Conservation (phyloP, 2,329 filamentous ascomycete genomes). For the Dothideomycetes sp. region DNA sequence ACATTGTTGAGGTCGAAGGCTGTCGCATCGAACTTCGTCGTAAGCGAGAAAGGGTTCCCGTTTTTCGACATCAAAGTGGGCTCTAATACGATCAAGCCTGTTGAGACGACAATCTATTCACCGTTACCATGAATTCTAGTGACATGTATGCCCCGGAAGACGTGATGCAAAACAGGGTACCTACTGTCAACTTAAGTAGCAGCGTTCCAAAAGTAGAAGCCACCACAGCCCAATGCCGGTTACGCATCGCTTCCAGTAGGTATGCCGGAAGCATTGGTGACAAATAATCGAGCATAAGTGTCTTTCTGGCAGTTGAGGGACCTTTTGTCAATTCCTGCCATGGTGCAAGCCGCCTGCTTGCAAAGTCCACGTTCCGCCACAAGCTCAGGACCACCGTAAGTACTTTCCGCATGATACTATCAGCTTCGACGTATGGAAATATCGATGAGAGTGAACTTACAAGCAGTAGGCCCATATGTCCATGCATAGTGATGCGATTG, state of each 20-base stretch:
- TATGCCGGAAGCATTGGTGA: not conserved
- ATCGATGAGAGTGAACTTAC: not conserved
- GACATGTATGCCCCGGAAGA: no score
- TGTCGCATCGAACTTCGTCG: not conserved
- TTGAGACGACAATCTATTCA: no score
- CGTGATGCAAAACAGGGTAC: no score
- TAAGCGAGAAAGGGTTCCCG: no score
- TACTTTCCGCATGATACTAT: not conserved
- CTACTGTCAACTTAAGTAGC: not conserved
- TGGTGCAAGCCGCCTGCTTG: not conserved
- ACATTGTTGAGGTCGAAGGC: not conserved
- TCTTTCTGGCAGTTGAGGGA: not conserved
- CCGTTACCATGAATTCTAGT: no score
- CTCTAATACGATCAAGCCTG: no score
- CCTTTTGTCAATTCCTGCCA: not conserved
- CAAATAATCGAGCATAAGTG: not conserved
- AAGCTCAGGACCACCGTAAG: not conserved
- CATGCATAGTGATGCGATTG: not conserved
- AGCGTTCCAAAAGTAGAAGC: not conserved
- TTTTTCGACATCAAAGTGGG: no score
- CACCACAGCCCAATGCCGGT: not conserved
- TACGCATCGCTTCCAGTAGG: not conserved
- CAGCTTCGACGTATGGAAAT: not conserved
- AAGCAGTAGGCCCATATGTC: not conserved
- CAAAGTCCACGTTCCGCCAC: not conserved